A percentile compares a stretch with the other conserved stretches of the same genome.
phyloP scores from a whole-genome alignment of 139 green algal genomes.

The Tetratostichococcus sp. region DNA sequence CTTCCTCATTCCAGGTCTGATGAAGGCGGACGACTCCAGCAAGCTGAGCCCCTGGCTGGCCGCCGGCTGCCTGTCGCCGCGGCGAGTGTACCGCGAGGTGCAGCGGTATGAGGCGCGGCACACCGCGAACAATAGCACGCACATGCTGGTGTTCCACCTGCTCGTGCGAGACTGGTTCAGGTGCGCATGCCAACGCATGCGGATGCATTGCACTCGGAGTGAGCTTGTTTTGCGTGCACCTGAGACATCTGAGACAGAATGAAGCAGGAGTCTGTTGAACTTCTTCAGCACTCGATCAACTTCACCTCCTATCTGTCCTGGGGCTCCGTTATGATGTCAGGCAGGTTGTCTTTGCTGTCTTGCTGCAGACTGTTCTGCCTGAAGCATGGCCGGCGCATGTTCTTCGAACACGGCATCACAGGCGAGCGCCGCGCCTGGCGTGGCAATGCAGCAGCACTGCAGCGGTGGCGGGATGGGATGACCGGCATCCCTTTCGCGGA shows the following conservation, averaged over 20 bases:
- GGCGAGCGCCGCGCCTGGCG: slow-evolving; percentile 18
- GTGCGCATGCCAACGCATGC: slow-evolving; percentile 38
- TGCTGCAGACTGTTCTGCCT: slow-evolving; percentile 60
- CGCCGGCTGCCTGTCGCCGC: slow-evolving; percentile 65
- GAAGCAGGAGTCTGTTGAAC: slow-evolving; percentile 46
- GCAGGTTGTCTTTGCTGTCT: slow-evolving; percentile 41
- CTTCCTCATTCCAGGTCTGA: not conserved
- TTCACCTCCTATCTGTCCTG: slow-evolving; percentile 20
- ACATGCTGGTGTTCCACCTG: not conserved
- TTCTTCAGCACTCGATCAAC: too few relatives aligned
- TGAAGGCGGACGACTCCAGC: slow-evolving; percentile 41
- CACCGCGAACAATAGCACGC: slow-evolving; percentile 29
- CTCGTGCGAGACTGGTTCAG: not conserved
- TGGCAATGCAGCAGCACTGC: slow-evolving; percentile 13
- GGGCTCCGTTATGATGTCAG: too few relatives aligned
- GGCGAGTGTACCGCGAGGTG: slow-evolving; percentile 37
- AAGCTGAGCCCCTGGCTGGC: slow-evolving; percentile 71
- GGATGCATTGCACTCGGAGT: too few relatives aligned
- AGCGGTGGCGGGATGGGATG: slow-evolving; percentile 46
- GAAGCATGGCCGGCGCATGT: slow-evolving; percentile 43
- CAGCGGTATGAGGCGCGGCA: slow-evolving; percentile 30
- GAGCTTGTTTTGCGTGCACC: not conserved
- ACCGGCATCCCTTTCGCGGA: slow-evolving; percentile 83
- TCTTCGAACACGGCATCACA: not conserved
- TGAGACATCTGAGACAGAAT: slow-evolving; percentile 24